Base-by-base conservation (phyloP, 352 stramenopile species). In the Phytophthora fragariaefolia region DNA sequence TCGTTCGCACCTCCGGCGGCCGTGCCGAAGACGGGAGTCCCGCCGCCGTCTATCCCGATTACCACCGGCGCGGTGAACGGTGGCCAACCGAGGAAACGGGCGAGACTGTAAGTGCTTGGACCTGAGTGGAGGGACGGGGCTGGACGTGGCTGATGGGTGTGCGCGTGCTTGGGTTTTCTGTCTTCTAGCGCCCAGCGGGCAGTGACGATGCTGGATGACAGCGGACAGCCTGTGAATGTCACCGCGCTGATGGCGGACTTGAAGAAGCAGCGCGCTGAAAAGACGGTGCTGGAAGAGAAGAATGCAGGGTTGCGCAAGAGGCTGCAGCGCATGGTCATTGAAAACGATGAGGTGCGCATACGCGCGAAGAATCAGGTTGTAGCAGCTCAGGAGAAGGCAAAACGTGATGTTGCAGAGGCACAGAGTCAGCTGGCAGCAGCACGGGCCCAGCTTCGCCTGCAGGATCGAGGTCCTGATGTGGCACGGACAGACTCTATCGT, bases 261-360 rank as follows among this genome's bases (percentile, higher is more conserved):
- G 4, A 81, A 88, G 68, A 84, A 82, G 34, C 81, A 89, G 52
- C 69, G 70, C 1, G 65, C 73, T 2, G 80, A 90, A 58, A 85
- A 84, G 30, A 48, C 54, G 36, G 66, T 51, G 13, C 61, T 95
- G 1, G 82, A 90, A 43, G 79, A 89, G 28, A 92, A 91, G 63
- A 95, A 92, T 55, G 63, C 74, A 9, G 67, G 59, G 15, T 55
- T 95, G 27, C 78, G 87, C 13, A 95, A 92, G 58, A 66, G 75
- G 6, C 59, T 93, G 42, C 87, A 95, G 65, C 73, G 84, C 8
- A 92, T 93, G 83, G 63, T 95, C 6, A 95, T 93, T 58, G 74
- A 93, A 62, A 87, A 78, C 28, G 85, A 91, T 30, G 76, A 92
- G 70, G 78, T 88, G 36, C 77, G 80, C n/a, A 79, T 91, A 7